Percentiles rank a stretch among this genome's conserved stretches.
Evolutionary conservation across 306 rosid genomes (phyloP).

Genomic region (Crotalaria pallida): DNA sequence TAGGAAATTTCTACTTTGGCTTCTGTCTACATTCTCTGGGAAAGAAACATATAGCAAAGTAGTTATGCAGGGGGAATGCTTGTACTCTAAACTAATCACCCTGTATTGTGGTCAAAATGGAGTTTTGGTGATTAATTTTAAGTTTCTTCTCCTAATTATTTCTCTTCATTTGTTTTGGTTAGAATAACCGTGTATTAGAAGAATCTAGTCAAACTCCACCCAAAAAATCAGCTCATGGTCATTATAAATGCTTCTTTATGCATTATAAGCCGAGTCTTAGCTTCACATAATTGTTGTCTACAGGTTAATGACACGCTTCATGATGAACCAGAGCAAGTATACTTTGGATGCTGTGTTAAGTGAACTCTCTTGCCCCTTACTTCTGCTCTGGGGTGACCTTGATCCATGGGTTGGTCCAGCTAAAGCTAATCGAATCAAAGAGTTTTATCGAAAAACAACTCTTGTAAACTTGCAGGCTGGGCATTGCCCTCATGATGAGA

Average conservation of each 20-base stretch:
- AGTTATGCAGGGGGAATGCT: background rate
- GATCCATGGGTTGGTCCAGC: conserved; percentile 98
- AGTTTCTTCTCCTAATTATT: background rate
- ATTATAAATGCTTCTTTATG: no score
- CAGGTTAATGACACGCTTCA: conserved; percentile 91
- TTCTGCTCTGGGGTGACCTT: conserved; percentile 92
- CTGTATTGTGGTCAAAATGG: background rate
- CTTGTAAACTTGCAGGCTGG: conserved; percentile 82
- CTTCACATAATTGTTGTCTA: conserved; percentile 1
- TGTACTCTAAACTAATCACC: background rate
- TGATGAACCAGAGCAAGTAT: conserved; percentile 73
- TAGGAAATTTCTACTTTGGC: background rate
- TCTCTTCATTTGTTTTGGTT: background rate
- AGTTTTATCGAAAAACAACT: conserved; percentile 67
- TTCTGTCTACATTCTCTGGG: background rate
- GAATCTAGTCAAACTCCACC: no score
- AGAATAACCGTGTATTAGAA: no score
- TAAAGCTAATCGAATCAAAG: conserved; percentile 70
- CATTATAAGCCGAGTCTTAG: no score
- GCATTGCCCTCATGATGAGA: conserved; percentile 91
- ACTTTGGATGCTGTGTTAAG: conserved; percentile 62
- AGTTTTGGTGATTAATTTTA: background rate
- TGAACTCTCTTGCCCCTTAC: conserved; percentile 72
- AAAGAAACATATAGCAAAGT: background rate
- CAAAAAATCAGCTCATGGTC: no score